Evolutionary conservation across 139 green algal genomes (phyloP).

Genomic region (Picochlorum sp.): DNA sequence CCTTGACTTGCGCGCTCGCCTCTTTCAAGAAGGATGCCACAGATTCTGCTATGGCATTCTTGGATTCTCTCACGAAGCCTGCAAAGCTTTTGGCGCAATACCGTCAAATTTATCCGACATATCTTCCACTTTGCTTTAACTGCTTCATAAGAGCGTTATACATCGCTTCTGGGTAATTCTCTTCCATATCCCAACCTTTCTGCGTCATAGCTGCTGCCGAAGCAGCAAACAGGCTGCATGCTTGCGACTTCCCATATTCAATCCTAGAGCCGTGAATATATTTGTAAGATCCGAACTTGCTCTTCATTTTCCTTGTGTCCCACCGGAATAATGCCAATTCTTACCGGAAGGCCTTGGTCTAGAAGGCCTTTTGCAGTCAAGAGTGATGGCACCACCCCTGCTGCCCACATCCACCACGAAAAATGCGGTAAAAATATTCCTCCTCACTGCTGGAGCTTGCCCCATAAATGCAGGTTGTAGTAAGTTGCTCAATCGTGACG

Average conservation of each 20-base stretch:
- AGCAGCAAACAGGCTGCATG: too few species aligned
- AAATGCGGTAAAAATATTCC: constrained; percentile 67
- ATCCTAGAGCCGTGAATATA: too few species aligned
- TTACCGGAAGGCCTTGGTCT: constrained; percentile 28
- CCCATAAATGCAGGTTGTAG: constrained; percentile 51
- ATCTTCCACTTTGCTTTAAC: too few species aligned
- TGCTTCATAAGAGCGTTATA: too few species aligned
- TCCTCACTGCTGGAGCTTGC: constrained; percentile 36
- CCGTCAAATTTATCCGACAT: too few species aligned
- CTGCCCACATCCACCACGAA: constrained; percentile 49
- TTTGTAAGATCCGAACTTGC: too few species aligned
- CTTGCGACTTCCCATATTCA: too few species aligned
- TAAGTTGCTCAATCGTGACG: constrained; percentile 27
- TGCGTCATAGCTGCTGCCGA: too few species aligned
- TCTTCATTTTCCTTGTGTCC: not conserved
- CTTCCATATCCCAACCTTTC: too few species aligned
- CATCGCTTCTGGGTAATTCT: too few species aligned
- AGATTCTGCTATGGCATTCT: not conserved
- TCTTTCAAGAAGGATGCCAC: not conserved
- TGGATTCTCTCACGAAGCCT: too few species aligned
- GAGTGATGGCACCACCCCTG: constrained; percentile 18
- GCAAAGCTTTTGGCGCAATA: too few species aligned
- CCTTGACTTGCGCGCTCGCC: not conserved
- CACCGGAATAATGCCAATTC: constrained; percentile 39
- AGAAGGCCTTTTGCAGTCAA: constrained; percentile 19